phyloP scores from a whole-genome alignment of 2,329 filamentous ascomycete species.

The Phialemoniopsis sp. region DNA sequence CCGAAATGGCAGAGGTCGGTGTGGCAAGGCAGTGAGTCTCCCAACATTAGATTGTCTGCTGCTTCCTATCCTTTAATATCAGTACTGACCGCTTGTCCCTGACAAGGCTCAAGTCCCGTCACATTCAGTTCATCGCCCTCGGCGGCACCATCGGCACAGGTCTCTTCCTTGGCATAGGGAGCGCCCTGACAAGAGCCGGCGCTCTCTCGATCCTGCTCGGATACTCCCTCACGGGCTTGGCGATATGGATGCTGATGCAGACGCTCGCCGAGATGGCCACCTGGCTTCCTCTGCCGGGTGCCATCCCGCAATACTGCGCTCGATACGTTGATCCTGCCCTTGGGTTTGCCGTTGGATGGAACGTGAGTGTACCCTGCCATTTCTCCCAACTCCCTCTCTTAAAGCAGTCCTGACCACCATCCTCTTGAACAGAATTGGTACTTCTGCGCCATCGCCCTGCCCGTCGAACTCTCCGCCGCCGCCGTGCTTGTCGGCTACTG shows the following conservation, averaged over 20 bases:
- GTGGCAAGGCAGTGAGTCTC: too few species aligned
- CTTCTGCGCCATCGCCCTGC: conserved; percentile 42
- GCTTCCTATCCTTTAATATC: too few species aligned
- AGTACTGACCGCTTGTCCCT: too few species aligned
- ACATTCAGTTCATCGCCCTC: conserved; percentile 43
- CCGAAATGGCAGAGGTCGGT: too few species aligned
- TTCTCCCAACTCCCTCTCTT: conserved; percentile 20
- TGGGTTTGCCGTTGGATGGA: conserved; percentile 25
- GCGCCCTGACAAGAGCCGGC: conserved; percentile 35
- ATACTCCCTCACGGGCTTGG: conserved; percentile 36
- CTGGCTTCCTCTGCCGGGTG: conserved; percentile 55
- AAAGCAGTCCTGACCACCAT: conserved; percentile 47
- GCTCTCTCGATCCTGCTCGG: conserved; percentile 35
- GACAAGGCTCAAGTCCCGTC: conserved; percentile 38
- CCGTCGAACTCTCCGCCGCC: conserved; percentile 40
- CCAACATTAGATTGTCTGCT: too few species aligned
- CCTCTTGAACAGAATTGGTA: conserved; percentile 50
- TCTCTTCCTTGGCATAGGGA: conserved; percentile 43
- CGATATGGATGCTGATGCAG: conserved; percentile 34
- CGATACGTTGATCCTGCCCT: conserved; percentile 30
- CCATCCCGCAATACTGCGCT: conserved; percentile 30
- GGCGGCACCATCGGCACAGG: conserved; percentile 44
- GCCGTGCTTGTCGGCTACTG: conserved; percentile 42
- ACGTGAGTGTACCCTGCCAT: too few species aligned
- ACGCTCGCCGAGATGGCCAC: conserved; percentile 55